Evolutionary conservation across 768 basidiomycete species (phyloP), one percentile per base, ranked within the genome.

Genomic region (Kwoniella sp.): DNA sequence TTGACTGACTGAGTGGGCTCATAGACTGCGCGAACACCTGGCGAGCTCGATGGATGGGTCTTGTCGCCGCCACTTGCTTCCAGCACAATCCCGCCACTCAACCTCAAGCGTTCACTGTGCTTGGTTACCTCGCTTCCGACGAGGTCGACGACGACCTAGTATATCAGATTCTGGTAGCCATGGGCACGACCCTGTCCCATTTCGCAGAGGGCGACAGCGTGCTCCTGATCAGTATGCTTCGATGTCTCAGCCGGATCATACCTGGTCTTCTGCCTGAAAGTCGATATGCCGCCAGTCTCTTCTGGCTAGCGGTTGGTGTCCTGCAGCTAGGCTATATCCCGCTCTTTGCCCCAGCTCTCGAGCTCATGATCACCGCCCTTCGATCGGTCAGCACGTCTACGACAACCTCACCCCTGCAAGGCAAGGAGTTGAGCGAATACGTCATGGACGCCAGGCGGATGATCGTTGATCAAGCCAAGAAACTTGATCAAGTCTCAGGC

Each of bases 71-170:
- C 0, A 90, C 90, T 0, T 92, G 93, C 23, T 95, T 95, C 82
- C 93, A 95, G 73, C 85, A 89, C 53, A 91, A 90, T 2, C 89
- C 91, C 0, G 87, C 89, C 1, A 86, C 93, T n/a, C 93, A 95
- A 76, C 87, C 89, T 28, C 87, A 91, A 11, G 90, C 92, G 0
- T 95, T 94, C 78, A 86, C 90, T 31, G 87, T 89, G 2, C 85
- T 96, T 9, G 90, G 90, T 2, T 84, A 86, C n/a, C 84, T 94
- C n/a, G 88, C 91, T 17, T 86, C 86, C 2, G 85, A 89, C 1
- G 91, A 93, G 26, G 90, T 93, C 47, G 93, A 96, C 69, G 93
- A 94, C 67, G 93, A 96, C 76, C 87, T 93, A 69, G 83, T 95
- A 58, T 95, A 94, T 72, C 93, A 96, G 76, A 92, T 95, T 81